Evolutionary conservation across 2,329 filamentous ascomycete species (phyloP).

Genomic region (Ascocoryne sarcoides): DNA sequence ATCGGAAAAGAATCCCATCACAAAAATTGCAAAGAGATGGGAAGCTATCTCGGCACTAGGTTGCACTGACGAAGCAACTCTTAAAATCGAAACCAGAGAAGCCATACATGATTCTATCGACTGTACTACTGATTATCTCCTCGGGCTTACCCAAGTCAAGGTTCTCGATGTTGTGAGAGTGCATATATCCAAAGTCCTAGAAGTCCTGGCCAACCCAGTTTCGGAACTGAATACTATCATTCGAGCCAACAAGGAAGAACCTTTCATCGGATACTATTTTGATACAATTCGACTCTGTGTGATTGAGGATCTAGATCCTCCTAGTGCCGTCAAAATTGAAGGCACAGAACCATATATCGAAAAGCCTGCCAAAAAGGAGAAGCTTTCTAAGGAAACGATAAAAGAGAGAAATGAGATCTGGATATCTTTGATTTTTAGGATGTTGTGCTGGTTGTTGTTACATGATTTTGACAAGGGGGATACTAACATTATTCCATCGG

Average conservation of each 20-base stretch:
- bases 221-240: constrained; percentile 24
- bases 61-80: constrained; percentile 16
- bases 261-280: constrained; percentile 47
- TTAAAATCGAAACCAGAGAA: constrained; percentile 20
- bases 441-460: constrained; percentile 50
- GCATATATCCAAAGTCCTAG: constrained; percentile 28
- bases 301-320: constrained; percentile 25
- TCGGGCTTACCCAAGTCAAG: constrained; percentile 12
- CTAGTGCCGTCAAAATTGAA: background rate
- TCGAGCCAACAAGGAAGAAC: constrained; percentile 40
- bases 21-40: constrained; percentile 16
- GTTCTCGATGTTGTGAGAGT: constrained; percentile 21
- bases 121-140: constrained; percentile 16
- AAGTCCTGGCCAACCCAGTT: constrained; percentile 38
- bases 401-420: constrained; percentile 36
- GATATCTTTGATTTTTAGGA: constrained; percentile 46
- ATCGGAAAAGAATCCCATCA: constrained; percentile 4
- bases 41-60: constrained; percentile 8
- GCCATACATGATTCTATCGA: constrained; percentile 24
- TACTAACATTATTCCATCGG: constrained; percentile 43
- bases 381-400: constrained; percentile 6
- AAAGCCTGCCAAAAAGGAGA: constrained; percentile 5
- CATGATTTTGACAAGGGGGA: constrained; percentile 49
- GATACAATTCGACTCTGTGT: constrained; percentile 35
- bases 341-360: constrained; percentile 14